phyloP scores from a whole-genome alignment of 345 rosid species.

The Boechera retrofracta region DNA sequence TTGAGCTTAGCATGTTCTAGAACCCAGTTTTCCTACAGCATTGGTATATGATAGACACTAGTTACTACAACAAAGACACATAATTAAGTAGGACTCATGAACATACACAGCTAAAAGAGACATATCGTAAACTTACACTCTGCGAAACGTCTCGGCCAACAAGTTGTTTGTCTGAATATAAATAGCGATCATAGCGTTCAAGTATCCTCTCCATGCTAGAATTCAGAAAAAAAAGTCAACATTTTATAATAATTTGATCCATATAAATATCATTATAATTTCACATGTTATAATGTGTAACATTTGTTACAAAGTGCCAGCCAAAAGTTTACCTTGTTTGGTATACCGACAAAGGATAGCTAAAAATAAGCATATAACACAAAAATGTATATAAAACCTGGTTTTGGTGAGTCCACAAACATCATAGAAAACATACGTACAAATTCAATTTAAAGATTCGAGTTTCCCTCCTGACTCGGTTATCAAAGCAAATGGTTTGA shows the following conservation, averaged over 20 bases:
- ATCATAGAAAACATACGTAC: constrained; percentile 34
- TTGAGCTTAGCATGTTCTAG: constrained; percentile 90
- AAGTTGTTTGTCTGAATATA: constrained; percentile 77
- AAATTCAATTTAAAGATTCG: constrained; percentile 28
- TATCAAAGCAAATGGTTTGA: constrained; percentile 39
- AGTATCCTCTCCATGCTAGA: constrained; percentile 92
- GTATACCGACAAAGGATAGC: constrained; percentile 36
- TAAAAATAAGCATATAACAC: constrained; percentile 35
- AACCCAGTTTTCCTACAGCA: constrained; percentile 75
- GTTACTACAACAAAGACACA: constrained; percentile 17
- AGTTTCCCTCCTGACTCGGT: constrained; percentile 37
- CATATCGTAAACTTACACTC: constrained; percentile 48
- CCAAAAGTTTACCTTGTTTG: constrained; percentile 39
- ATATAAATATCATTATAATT: background rate
- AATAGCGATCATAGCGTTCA: constrained; percentile 87
- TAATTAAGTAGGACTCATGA: constrained; percentile 20
- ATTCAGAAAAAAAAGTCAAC: background rate
- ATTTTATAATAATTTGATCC: background rate
- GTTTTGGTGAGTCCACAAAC: constrained; percentile 33
- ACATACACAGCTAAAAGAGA: constrained; percentile 22
- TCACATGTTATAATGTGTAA: constrained; percentile 2
- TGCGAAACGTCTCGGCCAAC: constrained; percentile 50
- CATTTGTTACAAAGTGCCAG: constrained; percentile 13
- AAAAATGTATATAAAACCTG: constrained; percentile 43
- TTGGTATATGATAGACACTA: constrained; percentile 13